Percentiles rank a stretch among this genome's conserved stretches.
These are phyloP conservation scores for Calonectria ilicicola DNA, from an alignment of 2,329 filamentous ascomycete genomes.

Conservation along the genomic window DNA sequence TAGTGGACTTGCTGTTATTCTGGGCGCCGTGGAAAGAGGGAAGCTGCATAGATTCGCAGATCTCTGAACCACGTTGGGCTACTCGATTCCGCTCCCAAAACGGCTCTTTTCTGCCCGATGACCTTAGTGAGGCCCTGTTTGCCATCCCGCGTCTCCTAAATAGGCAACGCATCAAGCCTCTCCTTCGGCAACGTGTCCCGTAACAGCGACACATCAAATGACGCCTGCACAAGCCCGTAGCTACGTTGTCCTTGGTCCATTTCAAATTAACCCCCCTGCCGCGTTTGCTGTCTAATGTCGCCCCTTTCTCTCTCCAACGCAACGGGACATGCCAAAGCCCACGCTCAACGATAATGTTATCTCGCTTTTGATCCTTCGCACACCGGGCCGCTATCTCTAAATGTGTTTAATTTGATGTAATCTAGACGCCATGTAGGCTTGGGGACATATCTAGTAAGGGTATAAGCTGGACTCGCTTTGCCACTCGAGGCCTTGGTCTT, in stretches of 20 bases:
- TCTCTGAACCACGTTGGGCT: background rate
- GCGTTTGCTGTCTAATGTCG: background rate
- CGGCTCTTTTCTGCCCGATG: background rate
- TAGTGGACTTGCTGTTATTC: background rate
- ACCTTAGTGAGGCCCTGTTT: background rate
- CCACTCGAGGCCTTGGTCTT: background rate
- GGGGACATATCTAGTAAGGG: background rate
- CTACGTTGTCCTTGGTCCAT: background rate
- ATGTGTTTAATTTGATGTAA: background rate
- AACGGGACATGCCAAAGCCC: constrained; percentile 1
- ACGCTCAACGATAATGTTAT: background rate
- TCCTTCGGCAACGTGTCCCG: background rate
- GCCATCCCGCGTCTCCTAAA: background rate
- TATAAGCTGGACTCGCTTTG: background rate
- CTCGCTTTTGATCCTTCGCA: constrained; percentile 1
- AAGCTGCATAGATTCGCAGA: background rate
- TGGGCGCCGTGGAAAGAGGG: background rate
- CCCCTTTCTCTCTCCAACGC: constrained; percentile 1
- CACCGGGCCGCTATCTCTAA: background rate
- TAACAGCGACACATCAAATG: constrained; percentile 3
- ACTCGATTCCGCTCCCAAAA: background rate
- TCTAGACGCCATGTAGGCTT: background rate
- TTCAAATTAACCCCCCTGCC: background rate
- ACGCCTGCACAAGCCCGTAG: background rate
- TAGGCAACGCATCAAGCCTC: background rate